These are phyloP conservation scores for Lasiosphaeriaceae sp. DNA, from an alignment of 495 filamentous ascomycete species.

Conservation along the genomic window DNA sequence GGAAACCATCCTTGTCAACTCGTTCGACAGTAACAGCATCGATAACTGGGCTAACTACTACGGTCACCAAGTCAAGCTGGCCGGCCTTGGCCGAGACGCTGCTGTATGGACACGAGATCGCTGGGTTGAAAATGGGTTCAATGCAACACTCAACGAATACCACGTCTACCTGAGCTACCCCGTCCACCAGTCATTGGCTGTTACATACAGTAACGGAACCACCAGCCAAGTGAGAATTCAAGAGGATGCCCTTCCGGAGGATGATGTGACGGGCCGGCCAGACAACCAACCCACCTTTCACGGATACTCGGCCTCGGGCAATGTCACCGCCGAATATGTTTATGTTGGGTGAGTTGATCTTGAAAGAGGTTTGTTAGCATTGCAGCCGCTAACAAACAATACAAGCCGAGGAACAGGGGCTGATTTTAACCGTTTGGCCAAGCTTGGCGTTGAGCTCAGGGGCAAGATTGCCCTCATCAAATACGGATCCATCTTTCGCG, in stretches of 20 bases:
- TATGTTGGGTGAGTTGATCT: slow-evolving; percentile 60
- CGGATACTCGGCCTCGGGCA: slow-evolving; percentile 79
- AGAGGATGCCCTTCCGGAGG: slow-evolving; percentile 74
- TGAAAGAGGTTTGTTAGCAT: no score
- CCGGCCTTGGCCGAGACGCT: slow-evolving; percentile 32
- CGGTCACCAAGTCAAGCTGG: slow-evolving; percentile 23
- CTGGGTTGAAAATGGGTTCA: slow-evolving; percentile 72
- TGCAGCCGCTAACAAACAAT: slow-evolving; percentile 10
- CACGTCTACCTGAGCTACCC: slow-evolving; percentile 85
- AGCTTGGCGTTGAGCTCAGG: slow-evolving; percentile 63
- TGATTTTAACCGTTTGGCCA: slow-evolving; percentile 71
- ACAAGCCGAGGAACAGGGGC: no score
- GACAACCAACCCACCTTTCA: slow-evolving; percentile 82
- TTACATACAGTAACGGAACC: slow-evolving; percentile 51
- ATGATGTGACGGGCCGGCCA: slow-evolving; percentile 62
- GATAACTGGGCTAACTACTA: slow-evolving; percentile 16
- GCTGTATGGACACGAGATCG: slow-evolving; percentile 76
- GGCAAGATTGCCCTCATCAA: slow-evolving; percentile 79
- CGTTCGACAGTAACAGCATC: slow-evolving; percentile 14
- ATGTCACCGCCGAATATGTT: slow-evolving; percentile 66
- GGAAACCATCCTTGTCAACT: slow-evolving; percentile 12
- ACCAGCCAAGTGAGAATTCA: slow-evolving; percentile 67
- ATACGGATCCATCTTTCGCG: slow-evolving; percentile 77
- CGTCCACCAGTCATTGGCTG: slow-evolving; percentile 62
- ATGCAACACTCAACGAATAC: slow-evolving; percentile 66